Conservation (phyloP, 2,329 filamentous ascomycete species). For the Alternaria sp. region DNA sequence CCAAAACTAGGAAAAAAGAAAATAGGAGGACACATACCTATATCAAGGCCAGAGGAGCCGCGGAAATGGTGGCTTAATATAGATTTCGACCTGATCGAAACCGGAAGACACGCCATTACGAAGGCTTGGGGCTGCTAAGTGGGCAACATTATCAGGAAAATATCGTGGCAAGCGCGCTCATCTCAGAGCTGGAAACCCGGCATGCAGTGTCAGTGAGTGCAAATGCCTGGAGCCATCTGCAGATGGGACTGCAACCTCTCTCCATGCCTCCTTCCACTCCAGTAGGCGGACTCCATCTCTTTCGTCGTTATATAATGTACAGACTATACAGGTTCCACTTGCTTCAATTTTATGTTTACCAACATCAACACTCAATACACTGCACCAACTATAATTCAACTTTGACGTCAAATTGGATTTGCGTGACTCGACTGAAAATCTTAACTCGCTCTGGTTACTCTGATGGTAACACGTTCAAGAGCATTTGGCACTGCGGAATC, state of each 20-base stretch:
- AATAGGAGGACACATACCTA: neutral
- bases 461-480: neutral
- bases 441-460: neutral
- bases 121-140: neutral
- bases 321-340: neutral
- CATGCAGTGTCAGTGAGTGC: neutral
- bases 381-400: neutral
- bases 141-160: no score
- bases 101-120: neutral
- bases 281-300: neutral
- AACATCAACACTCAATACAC: neutral
- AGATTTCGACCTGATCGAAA: neutral
- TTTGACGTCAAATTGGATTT: neutral
- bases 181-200: neutral
- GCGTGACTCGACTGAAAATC: neutral
- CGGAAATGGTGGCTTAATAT: neutral
- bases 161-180: neutral
- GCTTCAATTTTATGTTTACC: neutral
- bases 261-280: neutral
- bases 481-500: neutral
- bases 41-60: neutral
- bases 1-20: conserved; percentile 24
- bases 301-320: neutral
- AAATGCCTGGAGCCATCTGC: neutral
- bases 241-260: neutral